A percentile compares a stretch with the other conserved stretches of the same genome.
phyloP scores from a whole-genome alignment of 2,329 filamentous ascomycete genomes.

The Emydomyces testavorans region DNA sequence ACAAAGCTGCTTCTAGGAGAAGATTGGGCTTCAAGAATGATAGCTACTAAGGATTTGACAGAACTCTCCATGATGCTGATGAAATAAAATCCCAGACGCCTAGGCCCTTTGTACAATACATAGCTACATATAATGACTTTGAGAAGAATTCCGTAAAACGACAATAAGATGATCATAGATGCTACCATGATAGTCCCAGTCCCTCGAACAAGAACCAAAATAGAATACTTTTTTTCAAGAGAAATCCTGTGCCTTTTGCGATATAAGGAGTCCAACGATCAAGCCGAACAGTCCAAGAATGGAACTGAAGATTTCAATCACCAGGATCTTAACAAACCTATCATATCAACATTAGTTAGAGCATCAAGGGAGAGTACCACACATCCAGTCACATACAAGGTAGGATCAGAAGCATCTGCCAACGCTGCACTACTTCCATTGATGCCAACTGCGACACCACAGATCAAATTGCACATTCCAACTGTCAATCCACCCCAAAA shows the following conservation, averaged over 20 bases:
- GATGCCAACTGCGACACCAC: slow-evolving; percentile 92
- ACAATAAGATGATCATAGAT: background rate
- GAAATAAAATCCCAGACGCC: slow-evolving; percentile 17
- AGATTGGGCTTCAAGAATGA: no score
- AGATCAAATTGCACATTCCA: slow-evolving; percentile 89
- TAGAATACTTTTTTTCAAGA: slow-evolving; percentile 16
- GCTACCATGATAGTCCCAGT: background rate
- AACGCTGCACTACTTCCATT: slow-evolving; percentile 94
- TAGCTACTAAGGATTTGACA: background rate
- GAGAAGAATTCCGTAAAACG: background rate
- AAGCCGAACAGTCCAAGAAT: slow-evolving; percentile 92
- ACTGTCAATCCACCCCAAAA: slow-evolving; percentile 96
- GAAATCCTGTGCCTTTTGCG: slow-evolving; percentile 71
- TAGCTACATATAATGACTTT: background rate
- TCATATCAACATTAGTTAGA: background rate
- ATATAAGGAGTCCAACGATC: slow-evolving; percentile 83
- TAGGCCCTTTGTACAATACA: background rate
- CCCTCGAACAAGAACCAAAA: background rate
- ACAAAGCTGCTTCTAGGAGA: no score
- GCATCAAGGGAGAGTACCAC: background rate
- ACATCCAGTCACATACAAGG: slow-evolving; percentile 52
- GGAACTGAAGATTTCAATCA: slow-evolving; percentile 98
- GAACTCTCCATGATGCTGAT: slow-evolving; percentile 25
- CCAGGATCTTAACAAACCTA: slow-evolving; percentile 96
- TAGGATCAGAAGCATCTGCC: slow-evolving; percentile 85